Evolutionary conservation across 176 grass and related monocot genomes (phyloP).

Genomic region (Secale cereale): DNA sequence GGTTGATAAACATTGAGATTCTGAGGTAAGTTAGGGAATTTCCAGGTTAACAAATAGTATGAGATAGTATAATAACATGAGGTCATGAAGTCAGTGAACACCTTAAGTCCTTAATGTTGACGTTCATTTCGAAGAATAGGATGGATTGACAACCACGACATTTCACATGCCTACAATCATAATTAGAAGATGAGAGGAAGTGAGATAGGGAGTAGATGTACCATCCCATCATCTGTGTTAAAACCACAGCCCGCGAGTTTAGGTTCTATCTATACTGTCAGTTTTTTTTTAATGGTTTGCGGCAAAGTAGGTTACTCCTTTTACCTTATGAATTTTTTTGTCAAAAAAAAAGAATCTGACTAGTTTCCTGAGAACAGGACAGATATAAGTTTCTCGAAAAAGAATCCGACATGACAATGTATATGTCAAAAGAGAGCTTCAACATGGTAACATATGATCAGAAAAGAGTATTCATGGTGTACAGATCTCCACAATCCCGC

Average conservation of each 20-base stretch:
- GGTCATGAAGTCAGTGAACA: not conserved
- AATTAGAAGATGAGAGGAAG: not conserved
- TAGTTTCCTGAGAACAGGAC: too few relatives aligned
- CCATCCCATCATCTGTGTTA: not conserved
- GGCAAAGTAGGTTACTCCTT: too few relatives aligned
- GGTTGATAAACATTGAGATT: not conserved
- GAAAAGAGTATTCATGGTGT: too few relatives aligned
- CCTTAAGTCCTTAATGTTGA: not conserved
- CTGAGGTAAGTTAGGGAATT: not conserved
- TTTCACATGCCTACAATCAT: not conserved
- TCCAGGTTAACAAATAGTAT: not conserved
- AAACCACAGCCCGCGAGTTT: not conserved
- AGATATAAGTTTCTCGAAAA: too few relatives aligned
- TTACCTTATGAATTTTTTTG: too few relatives aligned
- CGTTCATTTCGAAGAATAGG: not conserved
- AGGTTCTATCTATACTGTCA: not conserved
- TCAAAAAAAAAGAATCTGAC: too few relatives aligned
- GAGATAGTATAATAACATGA: not conserved
- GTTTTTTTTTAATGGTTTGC: not conserved
- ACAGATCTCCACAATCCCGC: too few relatives aligned
- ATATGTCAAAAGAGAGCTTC: too few relatives aligned
- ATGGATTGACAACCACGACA: not conserved
- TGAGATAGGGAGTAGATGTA: not conserved
- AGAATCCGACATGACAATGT: too few relatives aligned
- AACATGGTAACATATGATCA: too few relatives aligned